Evolutionary conservation across 768 basidiomycete genomes (phyloP).

Genomic region (Coprinopsis marcescibilis): DNA sequence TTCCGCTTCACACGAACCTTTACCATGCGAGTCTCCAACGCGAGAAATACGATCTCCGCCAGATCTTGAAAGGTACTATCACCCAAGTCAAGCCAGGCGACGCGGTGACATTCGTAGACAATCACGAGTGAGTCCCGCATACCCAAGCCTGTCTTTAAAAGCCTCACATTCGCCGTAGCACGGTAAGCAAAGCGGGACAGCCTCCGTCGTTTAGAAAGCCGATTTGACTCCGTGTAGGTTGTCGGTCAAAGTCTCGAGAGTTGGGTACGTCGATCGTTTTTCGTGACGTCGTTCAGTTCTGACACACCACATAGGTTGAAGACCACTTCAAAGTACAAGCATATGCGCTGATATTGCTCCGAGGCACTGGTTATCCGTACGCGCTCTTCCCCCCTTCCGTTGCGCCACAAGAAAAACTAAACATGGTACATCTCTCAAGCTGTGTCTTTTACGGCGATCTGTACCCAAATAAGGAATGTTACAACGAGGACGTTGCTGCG

Average conservation of each 20-base stretch:
- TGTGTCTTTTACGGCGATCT: conserved; percentile 88
- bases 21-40: conserved; percentile 67
- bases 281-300: no score
- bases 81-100: conserved; percentile 65
- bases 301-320: conserved; percentile 63
- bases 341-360: conserved; percentile 73
- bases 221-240: conserved; percentile 27
- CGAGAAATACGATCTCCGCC: conserved; percentile 68
- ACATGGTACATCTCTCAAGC: conserved; percentile 28
- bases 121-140: conserved; percentile 65
- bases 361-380: conserved; percentile 68
- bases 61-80: conserved; percentile 64
- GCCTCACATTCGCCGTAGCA: conserved; percentile 34
- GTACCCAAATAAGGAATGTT: conserved; percentile 67
- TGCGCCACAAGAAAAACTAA: conserved; percentile 4
- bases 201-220: neutral
- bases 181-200: conserved; percentile 36
- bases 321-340: conserved; percentile 74
- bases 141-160: conserved; percentile 6
- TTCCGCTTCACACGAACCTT: conserved; percentile 83
- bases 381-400: conserved; percentile 21
- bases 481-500: conserved; percentile 43
- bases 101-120: conserved; percentile 88
- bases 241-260: conserved; percentile 74
- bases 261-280: conserved; percentile 47